Evolutionary conservation across 2,329 filamentous ascomycete species (phyloP).

Genomic region (Westerdykella aurantiaca): DNA sequence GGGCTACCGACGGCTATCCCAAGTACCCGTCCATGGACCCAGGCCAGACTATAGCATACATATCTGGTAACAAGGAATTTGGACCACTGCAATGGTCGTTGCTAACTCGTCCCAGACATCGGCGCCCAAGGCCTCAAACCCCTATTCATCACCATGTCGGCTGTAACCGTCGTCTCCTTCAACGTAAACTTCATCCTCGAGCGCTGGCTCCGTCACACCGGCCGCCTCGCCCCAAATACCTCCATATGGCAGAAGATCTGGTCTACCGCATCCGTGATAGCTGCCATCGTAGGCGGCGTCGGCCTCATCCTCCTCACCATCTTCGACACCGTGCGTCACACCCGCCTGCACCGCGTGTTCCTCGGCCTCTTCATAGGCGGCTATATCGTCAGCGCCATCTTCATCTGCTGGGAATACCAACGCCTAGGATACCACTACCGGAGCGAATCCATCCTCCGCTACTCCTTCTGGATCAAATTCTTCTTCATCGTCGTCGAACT

Average conservation of each 20-base stretch:
- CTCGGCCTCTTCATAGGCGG: conserved; percentile 77
- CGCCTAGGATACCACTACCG: conserved; percentile 75
- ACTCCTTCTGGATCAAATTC: conserved; percentile 85
- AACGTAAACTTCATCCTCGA: conserved; percentile 76
- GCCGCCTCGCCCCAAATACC: conserved; percentile 71
- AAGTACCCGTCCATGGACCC: conserved; percentile 57
- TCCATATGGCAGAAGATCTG: conserved; percentile 58
- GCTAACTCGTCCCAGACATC: conserved; percentile 40
- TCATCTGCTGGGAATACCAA: conserved; percentile 86
- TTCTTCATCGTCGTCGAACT: conserved; percentile 77
- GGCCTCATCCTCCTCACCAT: conserved; percentile 79
- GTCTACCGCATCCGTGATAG: conserved; percentile 56
- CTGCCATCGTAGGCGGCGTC: conserved; percentile 67
- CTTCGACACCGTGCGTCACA: conserved; percentile 73
- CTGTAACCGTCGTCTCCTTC: conserved; percentile 70
- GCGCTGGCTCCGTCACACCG: conserved; percentile 76
- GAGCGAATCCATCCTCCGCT: conserved; percentile 64
- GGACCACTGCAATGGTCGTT: conserved; percentile 22
- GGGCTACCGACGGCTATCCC: conserved; percentile 54
- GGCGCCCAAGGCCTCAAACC: conserved; percentile 62
- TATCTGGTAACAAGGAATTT: conserved; percentile 50
- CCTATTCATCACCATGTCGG: conserved; percentile 68
- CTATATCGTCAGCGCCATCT: conserved; percentile 79
- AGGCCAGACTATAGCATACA: conserved; percentile 62
- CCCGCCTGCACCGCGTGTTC: conserved; percentile 66